Percentiles rank a stretch among this genome's conserved stretches.
These are phyloP conservation scores for Yamadazyma friedrichii DNA, from an alignment of 1,139 yeast genomes.

Conservation along the genomic window DNA sequence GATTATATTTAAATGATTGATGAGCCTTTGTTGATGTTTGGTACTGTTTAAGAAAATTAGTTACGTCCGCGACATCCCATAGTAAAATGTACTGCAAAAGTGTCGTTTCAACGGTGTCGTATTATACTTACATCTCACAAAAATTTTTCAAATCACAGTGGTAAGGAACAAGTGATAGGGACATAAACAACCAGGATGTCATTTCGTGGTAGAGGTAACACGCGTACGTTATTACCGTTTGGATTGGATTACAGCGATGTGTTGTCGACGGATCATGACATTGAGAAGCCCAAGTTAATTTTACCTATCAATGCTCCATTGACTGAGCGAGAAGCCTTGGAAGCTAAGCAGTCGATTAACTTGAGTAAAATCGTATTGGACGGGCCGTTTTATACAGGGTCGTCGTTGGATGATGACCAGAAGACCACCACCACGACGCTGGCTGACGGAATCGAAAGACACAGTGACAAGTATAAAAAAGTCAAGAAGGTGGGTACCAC, in stretches of 20 bases:
- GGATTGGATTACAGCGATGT: constrained; percentile 70
- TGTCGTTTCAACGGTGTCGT: too few relatives aligned
- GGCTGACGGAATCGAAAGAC: constrained; percentile 65
- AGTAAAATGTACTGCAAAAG: too few relatives aligned
- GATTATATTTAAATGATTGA: constrained; percentile 3
- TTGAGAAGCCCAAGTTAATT: constrained; percentile 38
- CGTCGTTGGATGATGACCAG: constrained; percentile 25
- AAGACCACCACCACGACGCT: constrained; percentile 20
- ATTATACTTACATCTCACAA: too few relatives aligned
- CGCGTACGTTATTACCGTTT: constrained; percentile 52
- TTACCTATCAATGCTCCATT: constrained; percentile 72
- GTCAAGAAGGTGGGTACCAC: constrained; percentile 75
- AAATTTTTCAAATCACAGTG: background rate
- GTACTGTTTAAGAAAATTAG: constrained; percentile 2
- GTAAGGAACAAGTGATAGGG: background rate
- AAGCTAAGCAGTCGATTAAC: constrained; percentile 64
- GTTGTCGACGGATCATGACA: constrained; percentile 26
- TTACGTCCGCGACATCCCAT: background rate
- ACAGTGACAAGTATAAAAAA: constrained; percentile 71
- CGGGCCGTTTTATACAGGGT: constrained; percentile 79
- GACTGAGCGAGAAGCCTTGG: constrained; percentile 52
- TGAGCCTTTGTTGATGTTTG: constrained; percentile 7
- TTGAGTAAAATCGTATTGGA: constrained; percentile 59
- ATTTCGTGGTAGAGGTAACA: constrained; percentile 4
- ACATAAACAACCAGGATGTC: constrained; percentile 1